phyloP scores from a whole-genome alignment of 257 asterid genomes.

The Misopates orontium region DNA sequence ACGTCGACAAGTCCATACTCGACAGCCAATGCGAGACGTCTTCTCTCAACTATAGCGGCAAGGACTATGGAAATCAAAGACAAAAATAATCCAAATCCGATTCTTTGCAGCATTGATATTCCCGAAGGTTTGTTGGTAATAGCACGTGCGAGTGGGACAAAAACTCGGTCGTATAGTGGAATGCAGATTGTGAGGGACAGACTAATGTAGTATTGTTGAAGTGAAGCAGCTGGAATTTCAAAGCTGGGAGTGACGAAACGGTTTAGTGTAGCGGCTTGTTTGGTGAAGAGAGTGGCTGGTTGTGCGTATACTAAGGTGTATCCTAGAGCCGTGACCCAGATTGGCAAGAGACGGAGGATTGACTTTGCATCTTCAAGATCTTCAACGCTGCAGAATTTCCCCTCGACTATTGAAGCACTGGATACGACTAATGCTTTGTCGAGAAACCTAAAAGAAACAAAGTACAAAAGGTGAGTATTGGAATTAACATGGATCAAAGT shows the following conservation, averaged over 20 bases:
- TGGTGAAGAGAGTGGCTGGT: constrained; percentile 43
- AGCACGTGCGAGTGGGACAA: constrained; percentile 27
- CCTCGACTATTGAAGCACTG: constrained; percentile 20
- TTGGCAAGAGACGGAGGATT: constrained; percentile 43
- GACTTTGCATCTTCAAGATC: constrained; percentile 54
- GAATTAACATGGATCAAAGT: background rate
- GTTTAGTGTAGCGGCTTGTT: constrained; percentile 56
- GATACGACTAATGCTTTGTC: constrained; percentile 42
- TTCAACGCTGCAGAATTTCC: constrained; percentile 20
- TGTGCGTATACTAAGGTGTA: constrained; percentile 46
- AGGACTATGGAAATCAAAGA: constrained; percentile 37
- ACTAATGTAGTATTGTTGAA: constrained; percentile 33
- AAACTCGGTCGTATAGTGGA: constrained; percentile 26
- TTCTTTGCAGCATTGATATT: constrained; percentile 36
- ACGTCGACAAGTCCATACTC: constrained; percentile 39
- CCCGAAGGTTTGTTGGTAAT: constrained; percentile 28
- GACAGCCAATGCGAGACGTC: constrained; percentile 41
- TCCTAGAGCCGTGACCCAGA: constrained; percentile 47
- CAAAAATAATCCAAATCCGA: constrained; percentile 25
- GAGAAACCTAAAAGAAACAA: constrained; percentile 36
- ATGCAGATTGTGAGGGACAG: constrained; percentile 40
- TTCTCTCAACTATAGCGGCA: constrained; percentile 47
- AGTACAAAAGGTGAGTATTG: background rate
- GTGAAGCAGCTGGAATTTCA: constrained; percentile 46
- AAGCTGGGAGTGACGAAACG: constrained; percentile 34